A percentile compares a stretch with the other conserved stretches of the same genome.
phyloP scores from a whole-genome alignment of 2,329 filamentous ascomycete genomes.

The Fusarium liriodendri region DNA sequence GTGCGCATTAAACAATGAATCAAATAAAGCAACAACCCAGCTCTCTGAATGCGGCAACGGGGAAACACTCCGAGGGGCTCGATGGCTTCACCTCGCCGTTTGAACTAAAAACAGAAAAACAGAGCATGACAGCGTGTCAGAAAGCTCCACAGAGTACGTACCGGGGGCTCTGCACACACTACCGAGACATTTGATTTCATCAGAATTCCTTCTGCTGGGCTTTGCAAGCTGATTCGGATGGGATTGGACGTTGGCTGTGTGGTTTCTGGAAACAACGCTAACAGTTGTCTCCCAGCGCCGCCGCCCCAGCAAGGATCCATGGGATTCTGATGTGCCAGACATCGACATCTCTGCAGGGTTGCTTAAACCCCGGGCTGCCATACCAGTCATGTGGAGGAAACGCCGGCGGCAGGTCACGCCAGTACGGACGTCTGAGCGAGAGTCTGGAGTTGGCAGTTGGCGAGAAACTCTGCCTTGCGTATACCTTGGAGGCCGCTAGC shows the following conservation, averaged over 20 bases:
- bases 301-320: not conserved
- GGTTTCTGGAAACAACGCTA: conserved; percentile 15
- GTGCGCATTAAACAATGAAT: conserved; percentile 13
- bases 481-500: conserved; percentile 19
- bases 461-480: conserved; percentile 5
- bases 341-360: conserved; percentile 10
- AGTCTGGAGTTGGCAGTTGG: conserved; percentile 15
- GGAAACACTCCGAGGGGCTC: conserved; percentile 4
- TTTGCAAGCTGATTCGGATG: not conserved
- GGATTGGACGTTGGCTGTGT: not conserved
- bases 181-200: conserved; percentile 7
- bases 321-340: not conserved
- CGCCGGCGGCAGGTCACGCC: conserved; percentile 14
- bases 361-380: conserved; percentile 25
- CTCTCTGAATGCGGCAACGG: not conserved
- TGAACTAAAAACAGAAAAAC: conserved; percentile 11
- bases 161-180: conserved; percentile 13
- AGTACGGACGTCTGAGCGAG: conserved; percentile 9
- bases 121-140: conserved; percentile 26
- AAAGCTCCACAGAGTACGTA: conserved; percentile 2
- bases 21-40: conserved; percentile 4
- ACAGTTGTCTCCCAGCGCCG: not conserved
- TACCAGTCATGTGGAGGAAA: conserved; percentile 30
- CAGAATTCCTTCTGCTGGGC: conserved; percentile 1
- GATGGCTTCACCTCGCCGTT: conserved; percentile 9